Percentiles rank a stretch among this genome's conserved stretches.
phyloP scores from a whole-genome alignment of 1,139 yeast genomes.

The Zygosaccharomyces pseudobailii region DNA sequence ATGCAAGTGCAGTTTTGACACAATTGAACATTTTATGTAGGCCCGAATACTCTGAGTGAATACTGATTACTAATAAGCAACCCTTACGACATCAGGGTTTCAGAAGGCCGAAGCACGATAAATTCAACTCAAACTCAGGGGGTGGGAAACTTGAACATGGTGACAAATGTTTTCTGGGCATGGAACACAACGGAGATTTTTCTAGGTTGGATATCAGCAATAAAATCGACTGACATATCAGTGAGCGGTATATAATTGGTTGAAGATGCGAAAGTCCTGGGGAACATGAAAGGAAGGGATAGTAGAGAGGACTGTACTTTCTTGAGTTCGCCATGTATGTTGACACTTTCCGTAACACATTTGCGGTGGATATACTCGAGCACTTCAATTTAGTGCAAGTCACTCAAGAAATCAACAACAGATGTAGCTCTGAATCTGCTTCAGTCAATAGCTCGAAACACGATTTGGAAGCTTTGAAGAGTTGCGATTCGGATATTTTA shows the following conservation, averaged over 20 bases:
- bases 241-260: neutral
- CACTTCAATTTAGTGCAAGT: neutral
- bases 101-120: too few relatives aligned
- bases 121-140: too few relatives aligned
- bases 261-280: neutral
- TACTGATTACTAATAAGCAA: too few relatives aligned
- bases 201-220: neutral
- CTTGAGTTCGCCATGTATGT: neutral
- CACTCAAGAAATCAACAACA: neutral
- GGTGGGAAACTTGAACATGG: neutral
- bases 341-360: slow-evolving; percentile 10
- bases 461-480: neutral
- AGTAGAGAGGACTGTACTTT: neutral
- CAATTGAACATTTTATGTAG: too few relatives aligned
- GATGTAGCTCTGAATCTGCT: neutral
- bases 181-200: neutral
- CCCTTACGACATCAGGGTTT: too few relatives aligned
- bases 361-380: slow-evolving; percentile 11
- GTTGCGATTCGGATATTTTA: neutral
- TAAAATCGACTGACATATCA: too few relatives aligned
- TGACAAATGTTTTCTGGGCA: neutral
- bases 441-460: neutral
- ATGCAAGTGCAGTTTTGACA: too few relatives aligned
- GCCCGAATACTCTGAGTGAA: too few relatives aligned
- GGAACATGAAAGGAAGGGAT: neutral